A percentile compares a stretch with the other conserved stretches of the same genome.
Evolutionary conservation across 2,329 filamentous ascomycete genomes (phyloP).

Genomic region (Beauveria rudraprayagi): DNA sequence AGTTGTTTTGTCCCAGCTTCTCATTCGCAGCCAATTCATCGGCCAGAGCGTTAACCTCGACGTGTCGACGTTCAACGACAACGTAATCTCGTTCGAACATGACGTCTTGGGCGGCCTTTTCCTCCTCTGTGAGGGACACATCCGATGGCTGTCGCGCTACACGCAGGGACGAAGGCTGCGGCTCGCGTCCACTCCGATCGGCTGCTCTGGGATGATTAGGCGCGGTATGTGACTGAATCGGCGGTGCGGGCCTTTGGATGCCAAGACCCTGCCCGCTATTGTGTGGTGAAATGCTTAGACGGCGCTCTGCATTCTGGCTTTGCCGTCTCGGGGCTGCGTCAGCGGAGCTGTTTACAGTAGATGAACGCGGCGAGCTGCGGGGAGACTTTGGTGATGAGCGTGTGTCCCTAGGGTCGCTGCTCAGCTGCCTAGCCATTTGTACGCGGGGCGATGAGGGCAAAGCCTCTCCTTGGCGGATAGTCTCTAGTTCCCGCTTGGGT

Average conservation of each 20-base stretch:
- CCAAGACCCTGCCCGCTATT: slow-evolving; percentile 42
- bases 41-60: slow-evolving; percentile 94
- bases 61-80: slow-evolving; percentile 85
- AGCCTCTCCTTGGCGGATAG: slow-evolving; percentile 24
- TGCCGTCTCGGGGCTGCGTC: slow-evolving; percentile 23
- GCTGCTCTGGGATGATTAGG: slow-evolving; percentile 33
- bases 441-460: slow-evolving; percentile 20
- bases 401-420: slow-evolving; percentile 28
- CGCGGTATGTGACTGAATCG: slow-evolving; percentile 40
- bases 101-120: slow-evolving; percentile 74
- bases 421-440: slow-evolving; percentile 27
- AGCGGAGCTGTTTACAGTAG: slow-evolving; percentile 35
- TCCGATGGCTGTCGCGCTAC: slow-evolving; percentile 13
- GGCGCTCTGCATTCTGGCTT: slow-evolving; percentile 21
- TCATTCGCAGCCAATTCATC: slow-evolving; percentile 88
- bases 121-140: slow-evolving; percentile 47
- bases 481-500: slow-evolving; percentile 24
- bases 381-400: slow-evolving; percentile 30
- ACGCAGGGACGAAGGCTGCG: slow-evolving; percentile 7
- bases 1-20: slow-evolving; percentile 42
- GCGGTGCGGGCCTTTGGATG: slow-evolving; percentile 38
- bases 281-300: slow-evolving; percentile 34
- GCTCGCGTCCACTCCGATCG: slow-evolving; percentile 14
- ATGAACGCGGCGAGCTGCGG: slow-evolving; percentile 33
- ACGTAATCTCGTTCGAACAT: slow-evolving; percentile 93